Conservation (phyloP, 495 filamentous ascomycete genomes). For the Penicillium coprophilum region DNA sequence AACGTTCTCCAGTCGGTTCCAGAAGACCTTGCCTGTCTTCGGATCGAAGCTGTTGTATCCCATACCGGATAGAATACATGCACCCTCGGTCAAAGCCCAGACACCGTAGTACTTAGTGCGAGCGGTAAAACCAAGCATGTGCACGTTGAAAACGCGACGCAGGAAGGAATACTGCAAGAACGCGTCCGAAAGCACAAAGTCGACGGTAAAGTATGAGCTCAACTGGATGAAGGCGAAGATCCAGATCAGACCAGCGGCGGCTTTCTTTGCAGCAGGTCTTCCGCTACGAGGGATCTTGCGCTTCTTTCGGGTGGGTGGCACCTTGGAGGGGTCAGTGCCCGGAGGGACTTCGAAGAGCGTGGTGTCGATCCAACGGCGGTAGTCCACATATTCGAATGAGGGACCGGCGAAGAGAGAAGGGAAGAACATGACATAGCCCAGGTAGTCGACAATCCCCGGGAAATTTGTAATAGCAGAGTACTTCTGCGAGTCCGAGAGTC, state of each 20-base stretch:
- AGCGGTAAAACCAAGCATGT: conserved; percentile 78
- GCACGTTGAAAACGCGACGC: conserved; percentile 69
- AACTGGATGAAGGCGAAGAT: conserved; percentile 76
- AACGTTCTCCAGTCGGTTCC: conserved; percentile 88
- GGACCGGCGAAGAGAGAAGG: conserved; percentile 84
- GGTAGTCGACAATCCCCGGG: conserved; percentile 74
- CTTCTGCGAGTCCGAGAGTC: conserved; percentile 82
- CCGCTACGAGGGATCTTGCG: conserved; percentile 91
- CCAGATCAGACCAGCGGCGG: conserved; percentile 70
- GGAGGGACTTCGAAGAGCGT: conserved; percentile 88
- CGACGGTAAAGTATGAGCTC: conserved; percentile 60
- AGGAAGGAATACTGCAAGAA: conserved; percentile 68
- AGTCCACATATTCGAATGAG: conserved; percentile 91
- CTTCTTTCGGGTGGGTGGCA: conserved; percentile 83
- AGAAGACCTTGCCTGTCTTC: conserved; percentile 75
- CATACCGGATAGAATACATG: conserved; percentile 90
- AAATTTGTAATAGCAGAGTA: conserved; percentile 73
- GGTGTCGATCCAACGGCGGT: conserved; percentile 87
- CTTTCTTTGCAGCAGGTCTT: conserved; percentile 79
- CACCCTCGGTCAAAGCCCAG: conserved; percentile 89
- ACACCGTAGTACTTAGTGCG: conserved; percentile 95
- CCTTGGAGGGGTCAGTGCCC: conserved; percentile 73
- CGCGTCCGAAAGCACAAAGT: conserved; percentile 57
- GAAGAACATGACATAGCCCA: conserved; percentile 93
- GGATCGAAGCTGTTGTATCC: conserved; percentile 92